These are phyloP conservation scores for Canavalia ensiformis DNA, from an alignment of 306 rosid species.

Conservation along the genomic window DNA sequence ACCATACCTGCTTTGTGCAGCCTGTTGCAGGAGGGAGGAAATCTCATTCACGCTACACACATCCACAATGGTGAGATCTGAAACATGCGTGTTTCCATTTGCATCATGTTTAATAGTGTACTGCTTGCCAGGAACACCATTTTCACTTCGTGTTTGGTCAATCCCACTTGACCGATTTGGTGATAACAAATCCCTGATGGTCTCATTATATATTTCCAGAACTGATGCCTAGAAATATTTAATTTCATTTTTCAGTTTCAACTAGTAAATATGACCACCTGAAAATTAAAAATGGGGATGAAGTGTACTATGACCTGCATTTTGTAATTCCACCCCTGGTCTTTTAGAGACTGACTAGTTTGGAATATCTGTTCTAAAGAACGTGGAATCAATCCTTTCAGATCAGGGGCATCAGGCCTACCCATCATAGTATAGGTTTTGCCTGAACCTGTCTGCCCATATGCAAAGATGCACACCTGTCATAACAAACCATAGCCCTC, in stretches of 20 bases:
- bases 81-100: constrained; percentile 84
- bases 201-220: constrained; percentile 90
- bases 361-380: constrained; percentile 88
- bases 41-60: constrained; percentile 84
- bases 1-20: constrained; percentile 85
- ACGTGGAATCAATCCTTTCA: constrained; percentile 92
- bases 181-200: constrained; percentile 84
- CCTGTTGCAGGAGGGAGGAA: constrained; percentile 85
- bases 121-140: constrained; percentile 74
- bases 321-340: constrained; percentile 90
- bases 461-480: constrained; percentile 96
- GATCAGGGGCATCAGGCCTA: constrained; percentile 74
- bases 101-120: constrained; percentile 86
- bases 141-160: constrained; percentile 67
- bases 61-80: constrained; percentile 86
- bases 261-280: too few species aligned
- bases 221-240: constrained; percentile 73
- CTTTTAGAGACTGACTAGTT: constrained; percentile 76
- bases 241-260: constrained; percentile 3
- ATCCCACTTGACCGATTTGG: constrained; percentile 62
- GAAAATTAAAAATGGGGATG: neutral
- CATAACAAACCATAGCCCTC: constrained; percentile 44
- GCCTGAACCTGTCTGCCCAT: constrained; percentile 97
- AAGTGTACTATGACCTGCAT: constrained; percentile 74
- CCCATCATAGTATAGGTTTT: constrained; percentile 98